These are phyloP conservation scores for Calonectria pauciramosa DNA, from an alignment of 2,329 filamentous ascomycete species.

Conservation along the genomic window DNA sequence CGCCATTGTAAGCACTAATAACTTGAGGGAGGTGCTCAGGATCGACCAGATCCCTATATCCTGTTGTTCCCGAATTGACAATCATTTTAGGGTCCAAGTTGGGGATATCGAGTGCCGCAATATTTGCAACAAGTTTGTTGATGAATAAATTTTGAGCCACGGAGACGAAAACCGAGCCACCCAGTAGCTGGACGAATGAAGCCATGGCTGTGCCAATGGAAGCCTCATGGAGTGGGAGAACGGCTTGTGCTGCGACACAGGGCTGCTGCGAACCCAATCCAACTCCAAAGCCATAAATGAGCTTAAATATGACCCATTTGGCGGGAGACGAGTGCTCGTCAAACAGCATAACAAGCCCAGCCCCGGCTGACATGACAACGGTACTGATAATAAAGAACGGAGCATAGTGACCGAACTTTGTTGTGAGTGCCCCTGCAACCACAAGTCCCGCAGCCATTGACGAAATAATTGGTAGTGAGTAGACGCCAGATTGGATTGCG, in stretches of 20 bases:
- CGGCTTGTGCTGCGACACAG: constrained; percentile 11
- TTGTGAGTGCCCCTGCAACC: neutral
- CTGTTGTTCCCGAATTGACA: constrained; percentile 19
- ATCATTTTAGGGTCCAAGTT: constrained; percentile 7
- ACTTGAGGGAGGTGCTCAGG: neutral
- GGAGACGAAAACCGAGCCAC: constrained; percentile 20
- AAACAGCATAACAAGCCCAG: constrained; percentile 9
- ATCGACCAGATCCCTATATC: neutral
- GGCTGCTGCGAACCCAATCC: constrained; percentile 15
- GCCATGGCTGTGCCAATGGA: constrained; percentile 17
- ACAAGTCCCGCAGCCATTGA: constrained; percentile 7
- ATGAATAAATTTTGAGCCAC: constrained; percentile 20
- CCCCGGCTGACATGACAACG: neutral
- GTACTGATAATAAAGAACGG: constrained; percentile 10
- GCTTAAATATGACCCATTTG: constrained; percentile 15
- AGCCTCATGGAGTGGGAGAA: constrained; percentile 10
- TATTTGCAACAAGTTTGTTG: constrained; percentile 1
- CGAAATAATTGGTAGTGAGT: constrained; percentile 15
- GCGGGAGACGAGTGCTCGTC: neutral
- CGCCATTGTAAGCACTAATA: constrained; percentile 9
- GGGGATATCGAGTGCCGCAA: constrained; percentile 5
- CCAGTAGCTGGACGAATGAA: constrained; percentile 17
- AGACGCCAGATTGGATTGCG: constrained; percentile 15
- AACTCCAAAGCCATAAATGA: constrained; percentile 17
- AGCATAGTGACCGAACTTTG: constrained; percentile 15